Base-by-base conservation (phyloP, 768 basidiomycete species). In the Candolleomyces efflorescens region DNA sequence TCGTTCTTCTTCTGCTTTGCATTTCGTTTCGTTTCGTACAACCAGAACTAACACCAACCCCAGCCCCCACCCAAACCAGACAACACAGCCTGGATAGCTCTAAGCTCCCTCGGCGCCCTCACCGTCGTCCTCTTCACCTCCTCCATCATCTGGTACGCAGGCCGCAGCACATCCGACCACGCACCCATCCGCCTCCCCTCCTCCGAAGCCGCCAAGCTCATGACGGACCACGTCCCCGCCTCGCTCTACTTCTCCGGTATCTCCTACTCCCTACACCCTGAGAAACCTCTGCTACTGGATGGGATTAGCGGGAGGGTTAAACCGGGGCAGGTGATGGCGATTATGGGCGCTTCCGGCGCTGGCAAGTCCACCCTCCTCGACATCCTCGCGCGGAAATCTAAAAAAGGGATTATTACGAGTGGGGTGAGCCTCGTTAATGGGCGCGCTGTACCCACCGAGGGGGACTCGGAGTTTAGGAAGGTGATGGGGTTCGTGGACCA, bases 351-450 rank as follows among this genome's bases (percentile, higher is more conserved):
- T 0, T 96, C 94, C 0, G 96, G 95, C 18, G 94, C 95, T 0
- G 96, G 96, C 46, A 98, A 98, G 72, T 95, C 94, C 2, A 98
- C 97, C 0, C 82, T 98, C 65, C 85, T 99, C 47, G 97, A 99
- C 68, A 95, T 98, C 60, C 84, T 99, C 18, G 97, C 96, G 10
- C 80, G 92, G 53, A 95, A 94, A 72, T 75, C 81, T 61, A 98
- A 98, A 75, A 80, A 87, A 13, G 97, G 97, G 0, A 57, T 65
- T 1, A 22, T 58, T 6, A 89, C 95, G 6, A 69, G 72, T 37
- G 95, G 95, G 2, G 79, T 79, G 26, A 88, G 87, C 38, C 81
- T 92, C 18, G 86, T 98, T 53, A 98, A 98, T 66, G 95, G 96
- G 0, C 79, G 92, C 3, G 80, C 81, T 59, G 87, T 96, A 23